phyloP scores from a whole-genome alignment of 225 moss, liverwort and hornwort species.

The Climacium dendroides region DNA sequence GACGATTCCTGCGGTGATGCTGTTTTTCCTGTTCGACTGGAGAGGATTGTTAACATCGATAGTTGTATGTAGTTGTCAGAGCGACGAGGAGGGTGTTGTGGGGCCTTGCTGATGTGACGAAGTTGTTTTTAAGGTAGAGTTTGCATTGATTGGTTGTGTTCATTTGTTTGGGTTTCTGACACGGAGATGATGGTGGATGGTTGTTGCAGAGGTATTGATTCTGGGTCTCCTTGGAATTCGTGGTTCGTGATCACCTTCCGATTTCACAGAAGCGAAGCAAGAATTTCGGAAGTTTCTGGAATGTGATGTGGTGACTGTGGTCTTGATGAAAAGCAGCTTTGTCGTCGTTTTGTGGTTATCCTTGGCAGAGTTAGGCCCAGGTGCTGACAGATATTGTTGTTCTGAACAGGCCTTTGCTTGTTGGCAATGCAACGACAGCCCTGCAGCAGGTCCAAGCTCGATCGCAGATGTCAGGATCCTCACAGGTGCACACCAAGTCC shows the following conservation, averaged over 20 bases:
- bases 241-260: background rate
- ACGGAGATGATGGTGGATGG: background rate
- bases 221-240: background rate
- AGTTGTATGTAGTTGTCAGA: background rate
- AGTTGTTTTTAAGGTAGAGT: background rate
- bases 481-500: conserved; percentile 46
- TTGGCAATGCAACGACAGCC: conserved; percentile 76
- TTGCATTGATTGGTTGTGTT: background rate
- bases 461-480: conserved; percentile 78
- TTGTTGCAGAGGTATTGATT: conserved; percentile 33
- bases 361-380: background rate
- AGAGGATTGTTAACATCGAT: background rate
- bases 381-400: background rate
- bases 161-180: background rate
- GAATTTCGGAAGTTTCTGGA: background rate
- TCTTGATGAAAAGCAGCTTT: background rate
- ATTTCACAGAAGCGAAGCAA: background rate
- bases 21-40: background rate
- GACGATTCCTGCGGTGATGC: background rate
- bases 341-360: background rate
- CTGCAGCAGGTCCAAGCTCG: conserved; percentile 94
- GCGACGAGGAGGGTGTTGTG: background rate
- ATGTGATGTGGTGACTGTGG: background rate
- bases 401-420: conserved; percentile 63
- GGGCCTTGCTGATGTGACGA: background rate